Conservation (phyloP, 1,139 yeast genomes). For the Sugiyamaella pinicola region DNA sequence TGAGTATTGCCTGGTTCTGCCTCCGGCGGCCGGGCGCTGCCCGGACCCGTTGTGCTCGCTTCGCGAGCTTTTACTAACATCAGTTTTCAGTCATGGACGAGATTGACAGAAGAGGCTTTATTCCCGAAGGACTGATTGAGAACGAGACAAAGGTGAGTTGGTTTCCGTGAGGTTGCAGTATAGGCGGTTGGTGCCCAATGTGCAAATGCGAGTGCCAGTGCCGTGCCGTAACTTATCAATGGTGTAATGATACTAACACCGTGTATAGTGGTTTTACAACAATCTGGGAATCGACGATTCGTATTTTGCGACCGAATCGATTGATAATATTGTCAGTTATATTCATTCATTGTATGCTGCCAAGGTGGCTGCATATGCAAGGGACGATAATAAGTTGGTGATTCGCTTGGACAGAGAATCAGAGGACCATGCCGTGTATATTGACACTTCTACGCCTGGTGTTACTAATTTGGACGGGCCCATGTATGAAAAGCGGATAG, state of each 20-base stretch:
- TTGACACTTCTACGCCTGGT: constrained; percentile 64
- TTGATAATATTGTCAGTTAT: constrained; percentile 79
- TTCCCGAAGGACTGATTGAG: constrained; percentile 85
- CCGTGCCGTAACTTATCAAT: too few species aligned
- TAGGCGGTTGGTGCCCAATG: too few species aligned
- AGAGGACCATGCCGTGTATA: constrained; percentile 88
- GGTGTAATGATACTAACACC: constrained; percentile 27
- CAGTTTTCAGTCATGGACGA: constrained; percentile 68
- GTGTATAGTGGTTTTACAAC: constrained; percentile 73
- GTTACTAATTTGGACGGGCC: constrained; percentile 44
- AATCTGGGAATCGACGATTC: constrained; percentile 86
- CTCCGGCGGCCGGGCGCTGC: too few species aligned
- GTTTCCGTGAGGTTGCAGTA: constrained; percentile 3
- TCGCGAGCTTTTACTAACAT: constrained; percentile 10
- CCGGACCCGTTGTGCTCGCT: too few species aligned
- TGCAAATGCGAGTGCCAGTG: too few species aligned
- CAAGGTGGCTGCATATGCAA: constrained; percentile 83
- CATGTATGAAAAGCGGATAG: constrained; percentile 59
- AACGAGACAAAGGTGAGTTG: constrained; percentile 60
- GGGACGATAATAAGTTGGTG: constrained; percentile 56
- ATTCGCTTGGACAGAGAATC: constrained; percentile 76
- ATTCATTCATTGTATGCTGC: constrained; percentile 87
- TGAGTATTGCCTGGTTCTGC: constrained; percentile 27
- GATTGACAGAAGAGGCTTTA: constrained; percentile 80
- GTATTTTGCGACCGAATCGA: constrained; percentile 83